Evolutionary conservation across 75 land plant species (phyloP).

Genomic region (Picea sitchensis): DNA sequence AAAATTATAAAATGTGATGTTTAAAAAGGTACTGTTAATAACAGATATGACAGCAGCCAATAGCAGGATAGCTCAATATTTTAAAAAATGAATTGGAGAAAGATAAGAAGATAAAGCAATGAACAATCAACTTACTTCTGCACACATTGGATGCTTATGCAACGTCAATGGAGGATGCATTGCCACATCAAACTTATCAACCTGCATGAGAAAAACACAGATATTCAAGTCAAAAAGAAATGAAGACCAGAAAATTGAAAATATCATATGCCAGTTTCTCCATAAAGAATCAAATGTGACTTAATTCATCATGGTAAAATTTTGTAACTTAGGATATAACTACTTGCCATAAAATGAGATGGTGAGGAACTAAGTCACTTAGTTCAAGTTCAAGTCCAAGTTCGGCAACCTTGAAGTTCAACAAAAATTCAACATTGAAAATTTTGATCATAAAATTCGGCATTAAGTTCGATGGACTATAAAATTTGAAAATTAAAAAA

Average conservation of each 20-base stretch:
- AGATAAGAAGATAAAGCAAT: not conserved
- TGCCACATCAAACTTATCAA: slow-evolving; percentile 4
- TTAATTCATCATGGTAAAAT: not conserved
- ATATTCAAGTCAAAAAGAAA: not conserved
- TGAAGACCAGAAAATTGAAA: not conserved
- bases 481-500: too few species aligned
- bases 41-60: not conserved
- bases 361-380: not conserved
- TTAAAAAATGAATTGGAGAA: not conserved
- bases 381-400: too few species aligned
- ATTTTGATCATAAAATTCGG: too few species aligned
- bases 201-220: slow-evolving; percentile 3
- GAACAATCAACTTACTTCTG: slow-evolving; percentile 44
- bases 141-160: slow-evolving; percentile 92
- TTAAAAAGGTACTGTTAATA: too few species aligned
- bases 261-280: not conserved
- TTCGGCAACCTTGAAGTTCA: too few species aligned
- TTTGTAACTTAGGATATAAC: not conserved
- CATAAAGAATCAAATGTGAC: not conserved
- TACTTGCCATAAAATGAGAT: not conserved
- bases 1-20: too few species aligned
- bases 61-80: not conserved
- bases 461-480: too few species aligned
- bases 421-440: too few species aligned
- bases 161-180: slow-evolving; percentile 92